Base-by-base conservation (phyloP, 176 grass and related monocot genomes). In the Triticum monococcum region DNA sequence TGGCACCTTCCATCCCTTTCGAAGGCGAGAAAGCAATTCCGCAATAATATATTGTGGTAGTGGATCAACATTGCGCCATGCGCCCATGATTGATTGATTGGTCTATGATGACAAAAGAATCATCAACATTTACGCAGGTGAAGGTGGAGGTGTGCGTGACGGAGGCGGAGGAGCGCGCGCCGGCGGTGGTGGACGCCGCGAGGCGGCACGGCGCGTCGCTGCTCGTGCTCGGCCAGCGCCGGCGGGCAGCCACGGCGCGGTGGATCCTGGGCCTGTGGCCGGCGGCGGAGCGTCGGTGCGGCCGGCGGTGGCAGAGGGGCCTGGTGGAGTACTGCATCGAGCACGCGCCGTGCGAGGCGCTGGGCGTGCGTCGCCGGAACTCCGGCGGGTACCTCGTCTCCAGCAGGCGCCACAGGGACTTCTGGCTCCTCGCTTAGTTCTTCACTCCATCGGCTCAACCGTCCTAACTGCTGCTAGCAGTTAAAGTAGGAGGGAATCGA, bases 331-430 rank as follows among this genome's bases (percentile, higher is more conserved):
- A 96, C 77, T 96, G 94, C 89, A 92, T 93, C 69, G 91, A 93
- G 87, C 78, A 93, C 87, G 94, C 94, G 83, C 86, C 94, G 46
- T 96, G 94, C 82, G 86, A 70, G 79, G 88, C 91, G 52, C 74
- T 96, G 46, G 89, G 69, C 10, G 87, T 96, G 56, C 90, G 91
- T 64, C 81, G 85, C 66, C 41, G 87, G 72, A 91, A 82, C 83
- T 91, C 87, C 40, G 94, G 91, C 25, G 91, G 94, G 1, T 96
- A 93, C 77, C 85, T 91, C 86, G 77, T 90, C 74, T 91, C 90
- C 56, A 90, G 81, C 79, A 92, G 87, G 85, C 83, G 79, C 25
- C 87, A 89, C 84, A 91, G 78, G 84, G 78, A 93, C 81, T 94
- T 91, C 37, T 91, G 89, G 85, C 89, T 91, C n/a, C 85, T 91